A percentile compares a stretch with the other conserved stretches of the same genome.
Conservation (phyloP, 2,329 filamentous ascomycete genomes). For the Rugonectria rugulosa region DNA sequence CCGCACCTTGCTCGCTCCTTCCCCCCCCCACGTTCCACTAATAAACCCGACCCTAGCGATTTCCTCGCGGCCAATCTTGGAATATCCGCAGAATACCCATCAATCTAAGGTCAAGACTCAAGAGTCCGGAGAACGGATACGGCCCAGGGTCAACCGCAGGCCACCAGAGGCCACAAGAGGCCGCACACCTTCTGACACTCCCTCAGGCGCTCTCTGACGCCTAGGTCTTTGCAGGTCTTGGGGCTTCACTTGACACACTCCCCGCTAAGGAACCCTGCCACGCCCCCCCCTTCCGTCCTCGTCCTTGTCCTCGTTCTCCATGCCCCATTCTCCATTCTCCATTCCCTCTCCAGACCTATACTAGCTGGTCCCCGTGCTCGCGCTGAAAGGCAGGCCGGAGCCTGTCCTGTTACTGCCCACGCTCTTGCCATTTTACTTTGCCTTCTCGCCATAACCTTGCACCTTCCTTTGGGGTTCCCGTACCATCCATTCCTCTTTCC, state of each 20-base stretch:
- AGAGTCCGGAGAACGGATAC: too few species aligned
- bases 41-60: conserved; percentile 16
- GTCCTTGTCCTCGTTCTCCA: conserved; percentile 10
- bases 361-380: conserved; percentile 19
- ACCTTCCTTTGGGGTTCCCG: conserved; percentile 21
- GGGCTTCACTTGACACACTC: not conserved
- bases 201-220: conserved; percentile 3
- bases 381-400: conserved; percentile 15
- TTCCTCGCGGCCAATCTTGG: conserved; percentile 2
- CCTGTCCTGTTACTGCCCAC: too few species aligned
- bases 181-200: not conserved
- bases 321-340: conserved; percentile 18
- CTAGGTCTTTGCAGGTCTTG: not conserved
- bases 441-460: conserved; percentile 29
- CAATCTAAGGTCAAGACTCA: not conserved
- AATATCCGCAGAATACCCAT: not conserved
- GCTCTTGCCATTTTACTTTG: conserved; percentile 19
- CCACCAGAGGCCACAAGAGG: too few species aligned
- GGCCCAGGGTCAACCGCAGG: too few species aligned
- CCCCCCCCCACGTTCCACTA: conserved; percentile 24
- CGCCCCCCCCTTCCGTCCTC: conserved; percentile 15
- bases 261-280: not conserved
- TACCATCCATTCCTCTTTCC: conserved; percentile 33
- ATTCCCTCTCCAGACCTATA: conserved; percentile 22
- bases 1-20: conserved; percentile 1